Base-by-base conservation (phyloP, 441 rosid species). In the Omphalea diandra region DNA sequence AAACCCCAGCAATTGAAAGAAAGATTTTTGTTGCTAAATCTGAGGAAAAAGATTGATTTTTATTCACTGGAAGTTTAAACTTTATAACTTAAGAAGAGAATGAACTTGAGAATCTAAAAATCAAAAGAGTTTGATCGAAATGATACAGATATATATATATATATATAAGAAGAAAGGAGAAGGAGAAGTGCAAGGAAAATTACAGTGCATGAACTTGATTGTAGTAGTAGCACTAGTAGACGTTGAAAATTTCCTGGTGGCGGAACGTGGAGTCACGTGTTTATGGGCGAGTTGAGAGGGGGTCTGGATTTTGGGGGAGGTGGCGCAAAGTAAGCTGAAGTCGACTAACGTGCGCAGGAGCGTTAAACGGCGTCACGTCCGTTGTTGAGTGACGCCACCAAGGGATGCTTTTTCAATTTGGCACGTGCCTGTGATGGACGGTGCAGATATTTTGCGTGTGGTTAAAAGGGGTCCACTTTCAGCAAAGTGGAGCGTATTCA, bases 341-440 rank as follows among this genome's bases (percentile, higher is more conserved):
- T 24, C 8, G 50, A 36, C 70, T 67, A 67, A 67, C 70, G 32
- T 53, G 70, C 70, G 70, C 70, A 22, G 20, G 24, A 38, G 40
- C 35, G 2, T 40, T 9, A 40, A 24, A 52, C 47, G 49, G 59
- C 35, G 22, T 3, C 31, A 54, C 7, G 14, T 3, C 2, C 29
- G 20, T 31, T 0, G 0, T 40, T 43, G 3, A 12, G 66, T 15
- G 1, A 29, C 5, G 47, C 14, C 2, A 61, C 32, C 52, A 12
- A 35, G 5, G 0, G 1, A 6, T 14, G 26, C 52, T 24, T 26
- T 63, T 61, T 20, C 20, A 20, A 52, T n/a, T n/a, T 5, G 26
- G 27, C 27, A 22, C 8, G 27, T 22, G 15, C 11, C 10, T 9
- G 15, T 22, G 31, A 53, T 11, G 5, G 10, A 26, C 32, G 0